Conservation (phyloP, 1,284 basidiomycete species). For the Fistulina hepatica region DNA sequence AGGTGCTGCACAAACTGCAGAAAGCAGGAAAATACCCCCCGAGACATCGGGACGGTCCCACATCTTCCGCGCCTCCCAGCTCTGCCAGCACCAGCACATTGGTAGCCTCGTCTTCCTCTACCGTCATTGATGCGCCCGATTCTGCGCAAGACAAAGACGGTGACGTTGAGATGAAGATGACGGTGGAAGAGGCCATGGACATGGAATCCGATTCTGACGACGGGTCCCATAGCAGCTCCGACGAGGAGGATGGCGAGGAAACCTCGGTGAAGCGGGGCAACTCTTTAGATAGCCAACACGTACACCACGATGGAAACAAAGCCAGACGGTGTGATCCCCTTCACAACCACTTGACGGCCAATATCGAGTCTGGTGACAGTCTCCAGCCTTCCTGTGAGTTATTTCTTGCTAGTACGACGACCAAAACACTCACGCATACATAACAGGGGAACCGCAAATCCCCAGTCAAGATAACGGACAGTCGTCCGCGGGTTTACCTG, state of each 20-base stretch:
- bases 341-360: no score
- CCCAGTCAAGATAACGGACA: no score
- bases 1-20: slow-evolving; percentile 53
- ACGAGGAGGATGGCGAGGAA: slow-evolving; percentile 20
- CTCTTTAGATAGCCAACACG: no score
- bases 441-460: no score
- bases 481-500: no score
- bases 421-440: no score
- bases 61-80: slow-evolving; percentile 20
- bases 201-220: slow-evolving; percentile 29
- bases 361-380: no score
- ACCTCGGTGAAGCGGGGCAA: no score
- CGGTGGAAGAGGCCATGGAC: slow-evolving; percentile 43
- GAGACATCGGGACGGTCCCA: slow-evolving; percentile 17
- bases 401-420: no score
- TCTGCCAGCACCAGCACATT: slow-evolving; percentile 19
- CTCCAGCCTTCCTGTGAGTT: no score
- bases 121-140: slow-evolving; percentile 26
- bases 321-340: no score
- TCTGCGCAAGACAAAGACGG: slow-evolving; percentile 25
- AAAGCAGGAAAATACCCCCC: neutral
- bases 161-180: slow-evolving; percentile 27
- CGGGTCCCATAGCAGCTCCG: slow-evolving; percentile 20
- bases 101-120: slow-evolving; percentile 18
- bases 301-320: no score